These are phyloP conservation scores for Myrica gale DNA, from an alignment of 306 rosid species.

Conservation along the genomic window DNA sequence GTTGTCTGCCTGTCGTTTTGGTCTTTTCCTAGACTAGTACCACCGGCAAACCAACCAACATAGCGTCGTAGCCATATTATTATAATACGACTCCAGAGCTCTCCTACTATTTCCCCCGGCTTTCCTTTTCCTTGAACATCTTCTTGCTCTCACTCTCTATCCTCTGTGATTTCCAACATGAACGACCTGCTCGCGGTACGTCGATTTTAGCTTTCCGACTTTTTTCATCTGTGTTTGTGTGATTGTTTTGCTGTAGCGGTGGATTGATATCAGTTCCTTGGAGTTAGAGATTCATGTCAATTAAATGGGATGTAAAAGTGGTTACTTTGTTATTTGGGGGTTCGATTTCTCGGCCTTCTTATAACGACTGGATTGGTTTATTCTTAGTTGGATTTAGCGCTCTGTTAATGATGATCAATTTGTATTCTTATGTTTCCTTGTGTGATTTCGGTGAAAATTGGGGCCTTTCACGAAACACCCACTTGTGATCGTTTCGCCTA, in stretches of 20 bases:
- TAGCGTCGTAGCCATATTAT: not conserved
- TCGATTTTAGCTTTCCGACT: conserved; percentile 13
- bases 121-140: conserved; percentile 4
- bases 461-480: not conserved
- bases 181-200: conserved; percentile 90
- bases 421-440: not conserved
- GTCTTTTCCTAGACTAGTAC: conserved; percentile 1
- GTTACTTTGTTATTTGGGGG: conserved; percentile 5
- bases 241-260: not conserved
- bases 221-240: not conserved
- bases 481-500: conserved; percentile 9
- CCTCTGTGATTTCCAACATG: conserved; percentile 48
- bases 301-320: not conserved
- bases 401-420: conserved; percentile 8
- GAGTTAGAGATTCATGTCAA: not conserved
- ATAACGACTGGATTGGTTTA: not conserved
- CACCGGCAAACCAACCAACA: conserved; percentile 48
- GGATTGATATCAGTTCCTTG: conserved; percentile 30
- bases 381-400: not conserved
- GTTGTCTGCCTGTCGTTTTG: conserved; percentile 43
- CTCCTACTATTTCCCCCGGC: not conserved
- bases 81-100: not conserved
- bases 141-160: conserved; percentile 3
- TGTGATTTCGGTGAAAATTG: not conserved
- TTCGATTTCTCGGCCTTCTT: conserved; percentile 1